Conservation (phyloP, 257 asterid species). For the Solanum etuberosum region DNA sequence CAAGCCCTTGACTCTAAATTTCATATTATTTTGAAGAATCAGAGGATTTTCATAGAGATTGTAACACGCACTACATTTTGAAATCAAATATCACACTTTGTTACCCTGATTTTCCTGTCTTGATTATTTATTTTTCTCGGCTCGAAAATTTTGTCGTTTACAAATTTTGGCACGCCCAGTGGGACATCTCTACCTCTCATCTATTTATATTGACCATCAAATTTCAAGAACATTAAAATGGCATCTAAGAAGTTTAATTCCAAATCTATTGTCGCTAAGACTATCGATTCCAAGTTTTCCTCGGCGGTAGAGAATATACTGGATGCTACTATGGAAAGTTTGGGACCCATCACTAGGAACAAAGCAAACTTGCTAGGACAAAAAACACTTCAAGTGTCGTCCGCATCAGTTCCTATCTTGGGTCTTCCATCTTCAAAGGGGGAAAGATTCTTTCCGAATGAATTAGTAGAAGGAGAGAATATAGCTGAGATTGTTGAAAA, state of each 20-base stretch:
- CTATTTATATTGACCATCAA: neutral
- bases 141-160: neutral
- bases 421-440: neutral
- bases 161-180: neutral
- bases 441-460: neutral
- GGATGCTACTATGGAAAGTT: neutral
- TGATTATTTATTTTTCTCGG: neutral
- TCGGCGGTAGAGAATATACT: neutral
- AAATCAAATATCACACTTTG: neutral
- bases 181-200: neutral
- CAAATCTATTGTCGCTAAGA: neutral
- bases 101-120: neutral
- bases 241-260: neutral
- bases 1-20: neutral
- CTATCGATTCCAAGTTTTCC: neutral
- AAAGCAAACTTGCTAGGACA: neutral
- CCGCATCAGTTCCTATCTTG: neutral
- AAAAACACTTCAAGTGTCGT: neutral
- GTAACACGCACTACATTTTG: neutral
- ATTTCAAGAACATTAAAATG: neutral
- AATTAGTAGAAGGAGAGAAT: neutral
- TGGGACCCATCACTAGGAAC: neutral
- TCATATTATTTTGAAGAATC: neutral
- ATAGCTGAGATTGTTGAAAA: neutral
- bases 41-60: neutral